These are phyloP conservation scores for Brachypodium distachyon DNA, from an alignment of 202 grass and related monocot genomes.

Conservation along the genomic window DNA sequence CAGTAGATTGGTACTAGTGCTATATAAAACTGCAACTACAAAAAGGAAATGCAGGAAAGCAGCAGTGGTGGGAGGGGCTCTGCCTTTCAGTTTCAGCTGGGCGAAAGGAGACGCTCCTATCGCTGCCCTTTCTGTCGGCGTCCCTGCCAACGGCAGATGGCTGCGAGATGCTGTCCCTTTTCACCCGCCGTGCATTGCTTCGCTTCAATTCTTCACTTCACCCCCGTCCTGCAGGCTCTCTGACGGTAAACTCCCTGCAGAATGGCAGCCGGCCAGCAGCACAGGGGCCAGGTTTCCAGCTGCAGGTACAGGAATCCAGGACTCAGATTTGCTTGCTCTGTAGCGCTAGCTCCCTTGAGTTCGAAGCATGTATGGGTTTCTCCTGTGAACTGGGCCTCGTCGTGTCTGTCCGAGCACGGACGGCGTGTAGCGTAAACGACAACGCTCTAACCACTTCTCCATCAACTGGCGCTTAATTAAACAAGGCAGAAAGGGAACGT, in stretches of 20 bases:
- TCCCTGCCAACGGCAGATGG: not conserved
- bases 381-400: not conserved
- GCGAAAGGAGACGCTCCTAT: not conserved
- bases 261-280: too few relatives aligned
- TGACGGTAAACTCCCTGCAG: too few relatives aligned
- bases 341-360: too few relatives aligned
- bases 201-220: not conserved
- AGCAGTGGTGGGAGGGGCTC: not conserved
- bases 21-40: not conserved
- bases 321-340: not conserved
- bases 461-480: slow-evolving; percentile 15
- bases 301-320: not conserved
- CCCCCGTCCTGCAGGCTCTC: too few relatives aligned
- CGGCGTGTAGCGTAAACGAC: slow-evolving; percentile 17
- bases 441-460: slow-evolving; percentile 11
- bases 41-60: not conserved
- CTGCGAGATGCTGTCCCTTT: not conserved
- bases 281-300: not conserved
- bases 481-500: not conserved
- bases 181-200: not conserved
- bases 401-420: not conserved
- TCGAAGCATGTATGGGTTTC: slow-evolving; percentile 4
- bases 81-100: slow-evolving; percentile 20
- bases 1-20: too few relatives aligned
- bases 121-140: slow-evolving; percentile 2